Evolutionary conservation across 129 eudicot genomes (phyloP), one percentile per base, ranked within the genome.

Genomic region (Rutidosis leptorrhynchoides): DNA sequence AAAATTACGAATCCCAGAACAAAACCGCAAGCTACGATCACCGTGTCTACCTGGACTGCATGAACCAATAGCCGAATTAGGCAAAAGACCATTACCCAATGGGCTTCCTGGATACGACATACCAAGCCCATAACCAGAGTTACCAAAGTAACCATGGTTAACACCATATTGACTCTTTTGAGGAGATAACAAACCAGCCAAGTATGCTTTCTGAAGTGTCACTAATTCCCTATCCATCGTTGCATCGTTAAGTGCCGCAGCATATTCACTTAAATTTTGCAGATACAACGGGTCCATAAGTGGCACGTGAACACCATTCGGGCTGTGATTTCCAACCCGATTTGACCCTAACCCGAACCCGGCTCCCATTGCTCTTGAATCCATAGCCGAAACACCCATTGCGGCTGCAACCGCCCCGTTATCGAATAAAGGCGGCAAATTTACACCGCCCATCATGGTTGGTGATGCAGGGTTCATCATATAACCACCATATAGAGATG

Each of bases 21-120:
- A 76, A 75, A 78, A 83, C 53, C 85, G 81, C 78, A 88, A 71
- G 62, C 80, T 85, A 57, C 84, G 51, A 48, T 92, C 98, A 40
- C 84, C 86, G 45, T 83, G 89, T 73, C 98, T 79, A 46, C 83
- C 51, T n/a, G 95, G 96, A 74, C 96, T 88, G n/a, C 89, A 85
- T 1, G 90, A 62, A n/a, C 97, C 95, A 51, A 84, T 37, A 59
- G 72, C 83, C 26, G 93, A 81, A 79, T 88, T 83, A 22, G 95
- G 94, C 54, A 86, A 77, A 37, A 82, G 76, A 26, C 84, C 55
- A 43, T 80, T 70, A 1, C 68, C 82, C 78, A 85, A 67, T 4
- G 87, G 90, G 78, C 86, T 88, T 57, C 91, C 95, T 15, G 86
- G 86, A 80, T 89, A 85, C 1, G 88, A 83, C 80, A 78, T 64